Conservation (phyloP, 768 basidiomycete genomes). For the Leccinum variicolor region DNA sequence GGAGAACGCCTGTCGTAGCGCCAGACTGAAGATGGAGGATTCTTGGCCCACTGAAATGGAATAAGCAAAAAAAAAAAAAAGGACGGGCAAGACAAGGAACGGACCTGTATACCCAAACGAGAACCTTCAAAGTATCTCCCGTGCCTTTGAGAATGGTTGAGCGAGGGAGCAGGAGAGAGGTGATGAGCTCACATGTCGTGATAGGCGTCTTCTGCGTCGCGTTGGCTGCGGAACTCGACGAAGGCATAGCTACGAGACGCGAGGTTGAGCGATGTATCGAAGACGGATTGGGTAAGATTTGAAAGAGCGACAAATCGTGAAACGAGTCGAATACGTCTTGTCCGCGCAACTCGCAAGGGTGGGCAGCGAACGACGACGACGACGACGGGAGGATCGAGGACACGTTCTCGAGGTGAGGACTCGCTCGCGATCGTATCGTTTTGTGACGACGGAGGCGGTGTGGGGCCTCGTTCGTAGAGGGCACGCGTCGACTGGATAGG, state of each 20-base stretch:
- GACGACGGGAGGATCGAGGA: constrained; percentile 29
- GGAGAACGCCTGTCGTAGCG: constrained; percentile 62
- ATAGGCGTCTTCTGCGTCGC: constrained; percentile 82
- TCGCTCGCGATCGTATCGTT: constrained; percentile 31
- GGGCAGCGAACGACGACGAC: constrained; percentile 20
- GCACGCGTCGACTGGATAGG: constrained; percentile 38
- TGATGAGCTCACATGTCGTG: constrained; percentile 65
- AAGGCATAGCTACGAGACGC: constrained; percentile 76
- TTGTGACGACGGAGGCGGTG: constrained; percentile 22
- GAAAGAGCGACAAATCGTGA: constrained; percentile 33
- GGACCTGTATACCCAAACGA: constrained; percentile 70
- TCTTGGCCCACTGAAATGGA: constrained; percentile 70
- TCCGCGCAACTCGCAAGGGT: constrained; percentile 25
- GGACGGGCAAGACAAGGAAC: constrained; percentile 4
- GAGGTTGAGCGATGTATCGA: constrained; percentile 56
- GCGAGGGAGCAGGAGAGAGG: neutral
- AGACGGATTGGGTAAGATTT: constrained; percentile 31
- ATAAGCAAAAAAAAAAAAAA: neutral
- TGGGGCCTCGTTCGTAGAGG: constrained; percentile 29
- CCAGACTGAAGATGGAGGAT: constrained; percentile 81
- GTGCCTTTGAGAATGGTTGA: constrained; percentile 49
- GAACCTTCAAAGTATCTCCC: constrained; percentile 71
- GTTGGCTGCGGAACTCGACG: constrained; percentile 75
- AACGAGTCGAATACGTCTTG: constrained; percentile 30
- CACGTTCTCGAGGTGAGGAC: constrained; percentile 18